phyloP scores from a whole-genome alignment of 768 basidiomycete genomes.

The Botryobasidium botryosum region DNA sequence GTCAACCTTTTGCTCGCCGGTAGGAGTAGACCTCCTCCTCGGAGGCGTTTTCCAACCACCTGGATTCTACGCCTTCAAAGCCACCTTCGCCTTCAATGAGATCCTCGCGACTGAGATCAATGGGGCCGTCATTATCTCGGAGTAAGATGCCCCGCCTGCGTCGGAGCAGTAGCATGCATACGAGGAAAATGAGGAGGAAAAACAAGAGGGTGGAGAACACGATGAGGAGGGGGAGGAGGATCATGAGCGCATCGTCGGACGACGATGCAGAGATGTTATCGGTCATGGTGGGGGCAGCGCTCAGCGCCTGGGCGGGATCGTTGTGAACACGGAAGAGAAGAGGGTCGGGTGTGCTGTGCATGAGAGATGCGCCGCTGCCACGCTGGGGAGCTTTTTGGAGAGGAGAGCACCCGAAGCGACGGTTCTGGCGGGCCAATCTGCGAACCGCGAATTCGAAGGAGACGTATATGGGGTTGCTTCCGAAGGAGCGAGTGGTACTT shows the following conservation, averaged over 20 bases:
- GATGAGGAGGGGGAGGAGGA: conserved; percentile 87
- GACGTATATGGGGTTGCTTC: no score
- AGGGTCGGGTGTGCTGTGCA: no score
- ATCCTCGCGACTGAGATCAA: conserved; percentile 86
- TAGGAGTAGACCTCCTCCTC: conserved; percentile 57
- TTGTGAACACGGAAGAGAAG: no score
- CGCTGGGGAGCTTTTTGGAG: no score
- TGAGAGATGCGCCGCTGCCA: no score
- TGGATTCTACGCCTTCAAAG: conserved; percentile 75
- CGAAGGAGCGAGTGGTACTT: no score
- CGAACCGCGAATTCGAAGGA: no score
- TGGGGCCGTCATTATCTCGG: conserved; percentile 76
- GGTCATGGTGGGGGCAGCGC: no score
- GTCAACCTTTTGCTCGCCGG: conserved; percentile 65
- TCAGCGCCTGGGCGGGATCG: no score
- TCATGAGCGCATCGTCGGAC: conserved; percentile 51
- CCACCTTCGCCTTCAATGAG: conserved; percentile 84
- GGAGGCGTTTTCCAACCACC: conserved; percentile 76
- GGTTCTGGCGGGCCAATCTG: no score
- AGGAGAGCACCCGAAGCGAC: no score
- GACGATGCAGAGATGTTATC: no score
- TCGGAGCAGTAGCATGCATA: conserved; percentile 75
- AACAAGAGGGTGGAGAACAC: conserved; percentile 86
- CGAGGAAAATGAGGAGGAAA: conserved; percentile 77
- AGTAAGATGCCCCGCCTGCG: conserved; percentile 60